Conservation (phyloP, 2,329 filamentous ascomycete genomes). For the Malbranchea cinnamomea region DNA sequence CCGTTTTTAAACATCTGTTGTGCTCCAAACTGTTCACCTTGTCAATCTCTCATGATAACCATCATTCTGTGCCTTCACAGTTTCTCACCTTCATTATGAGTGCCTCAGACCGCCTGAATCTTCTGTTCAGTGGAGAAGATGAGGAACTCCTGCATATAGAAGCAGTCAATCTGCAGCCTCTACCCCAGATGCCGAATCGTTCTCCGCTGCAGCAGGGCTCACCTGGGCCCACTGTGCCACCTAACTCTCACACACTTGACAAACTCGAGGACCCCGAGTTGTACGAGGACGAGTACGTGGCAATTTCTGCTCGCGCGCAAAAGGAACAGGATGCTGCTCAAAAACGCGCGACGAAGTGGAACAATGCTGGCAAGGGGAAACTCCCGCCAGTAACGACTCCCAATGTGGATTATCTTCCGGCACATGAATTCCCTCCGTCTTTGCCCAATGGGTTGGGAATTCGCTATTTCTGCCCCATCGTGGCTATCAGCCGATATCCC, state of each 20-base stretch:
- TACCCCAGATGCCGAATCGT: too few relatives aligned
- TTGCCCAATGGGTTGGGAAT: too few relatives aligned
- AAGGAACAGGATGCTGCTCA: constrained; percentile 1
- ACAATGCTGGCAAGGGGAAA: neutral
- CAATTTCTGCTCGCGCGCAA: too few relatives aligned
- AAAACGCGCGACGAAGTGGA: neutral
- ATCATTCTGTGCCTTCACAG: too few relatives aligned
- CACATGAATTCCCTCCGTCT: too few relatives aligned
- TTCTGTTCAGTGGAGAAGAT: constrained; percentile 17
- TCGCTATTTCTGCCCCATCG: constrained; percentile 26
- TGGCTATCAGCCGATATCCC: constrained; percentile 26
- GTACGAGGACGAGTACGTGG: neutral
- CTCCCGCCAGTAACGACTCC: neutral
- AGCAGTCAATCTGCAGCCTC: too few relatives aligned
- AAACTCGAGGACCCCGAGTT: neutral
- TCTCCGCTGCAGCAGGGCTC: too few relatives aligned
- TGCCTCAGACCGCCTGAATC: constrained; percentile 13
- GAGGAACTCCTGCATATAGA: constrained; percentile 11
- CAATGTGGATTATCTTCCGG: neutral
- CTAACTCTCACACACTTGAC: neutral
- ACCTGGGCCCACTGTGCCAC: too few relatives aligned
- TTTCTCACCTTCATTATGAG: constrained; percentile 16
- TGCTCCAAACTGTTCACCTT: too few relatives aligned
- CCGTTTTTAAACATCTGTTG: too few relatives aligned
- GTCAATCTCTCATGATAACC: too few relatives aligned